These are phyloP conservation scores for Annona cherimola DNA, from an alignment of 164 flowering plant species.

Conservation along the genomic window DNA sequence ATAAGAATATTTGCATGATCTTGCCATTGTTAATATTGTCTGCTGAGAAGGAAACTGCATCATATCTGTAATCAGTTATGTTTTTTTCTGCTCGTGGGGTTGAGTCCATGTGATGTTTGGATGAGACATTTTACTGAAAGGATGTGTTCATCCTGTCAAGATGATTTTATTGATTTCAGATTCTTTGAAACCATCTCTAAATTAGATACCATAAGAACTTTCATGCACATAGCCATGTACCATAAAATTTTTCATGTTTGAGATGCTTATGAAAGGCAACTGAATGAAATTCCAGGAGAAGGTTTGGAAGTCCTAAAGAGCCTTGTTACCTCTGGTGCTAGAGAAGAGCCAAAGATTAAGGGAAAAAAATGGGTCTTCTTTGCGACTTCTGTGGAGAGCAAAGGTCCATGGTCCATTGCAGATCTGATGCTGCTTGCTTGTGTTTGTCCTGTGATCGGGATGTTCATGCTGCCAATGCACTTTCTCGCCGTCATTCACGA, in stretches of 20 bases:
- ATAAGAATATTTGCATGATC: not conserved
- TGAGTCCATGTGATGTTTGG: not conserved
- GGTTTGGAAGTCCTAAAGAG: not conserved
- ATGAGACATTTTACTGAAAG: not conserved
- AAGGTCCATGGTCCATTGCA: slow-evolving; percentile 79
- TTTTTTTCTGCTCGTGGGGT: not conserved
- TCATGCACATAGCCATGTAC: not conserved
- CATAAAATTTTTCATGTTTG: slow-evolving; percentile 1
- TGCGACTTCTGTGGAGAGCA: slow-evolving; percentile 89
- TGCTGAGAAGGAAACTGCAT: not conserved
- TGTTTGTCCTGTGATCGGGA: slow-evolving; percentile 89
- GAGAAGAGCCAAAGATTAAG: not conserved
- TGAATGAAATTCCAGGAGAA: not conserved
- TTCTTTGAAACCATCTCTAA: not conserved
- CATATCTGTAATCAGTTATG: not conserved
- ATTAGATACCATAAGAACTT: not conserved
- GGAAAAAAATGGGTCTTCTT: slow-evolving; percentile 55
- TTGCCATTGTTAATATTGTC: not conserved
- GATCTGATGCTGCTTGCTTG: slow-evolving; percentile 88
- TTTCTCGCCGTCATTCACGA: slow-evolving; percentile 81
- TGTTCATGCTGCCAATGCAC: slow-evolving; percentile 91
- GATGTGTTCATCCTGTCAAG: not conserved
- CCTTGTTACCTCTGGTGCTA: not conserved
- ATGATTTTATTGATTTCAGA: not conserved
- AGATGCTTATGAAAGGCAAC: slow-evolving; percentile 6